Conservation (phyloP, 495 filamentous ascomycete genomes). For the Poronia punctata region DNA sequence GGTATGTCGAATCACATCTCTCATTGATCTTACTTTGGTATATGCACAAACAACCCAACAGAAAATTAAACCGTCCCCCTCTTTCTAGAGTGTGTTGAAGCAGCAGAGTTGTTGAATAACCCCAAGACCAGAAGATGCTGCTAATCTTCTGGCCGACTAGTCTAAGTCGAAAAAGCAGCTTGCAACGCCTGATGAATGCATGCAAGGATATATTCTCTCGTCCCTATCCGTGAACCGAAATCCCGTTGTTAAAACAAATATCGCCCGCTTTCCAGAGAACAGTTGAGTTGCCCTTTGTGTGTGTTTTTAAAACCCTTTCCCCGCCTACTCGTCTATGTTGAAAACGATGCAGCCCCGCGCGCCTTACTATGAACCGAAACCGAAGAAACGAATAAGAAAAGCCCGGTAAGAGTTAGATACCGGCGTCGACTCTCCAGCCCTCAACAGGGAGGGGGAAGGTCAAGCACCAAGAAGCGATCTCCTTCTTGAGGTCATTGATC, state of each 20-base stretch:
- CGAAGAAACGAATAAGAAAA: conserved; percentile 5
- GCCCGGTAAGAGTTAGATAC: conserved; percentile 37
- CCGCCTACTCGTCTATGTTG: conserved; percentile 20
- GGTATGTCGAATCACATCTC: too few relatives aligned
- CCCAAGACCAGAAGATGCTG: conserved; percentile 7
- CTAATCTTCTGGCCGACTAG: conserved; percentile 4
- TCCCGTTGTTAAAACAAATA: conserved; percentile 3
- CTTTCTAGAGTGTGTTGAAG: conserved; percentile 10
- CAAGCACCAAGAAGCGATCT: conserved; percentile 81
- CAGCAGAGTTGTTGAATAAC: conserved; percentile 13
- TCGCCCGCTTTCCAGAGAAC: conserved; percentile 21
- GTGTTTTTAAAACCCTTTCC: too few relatives aligned
- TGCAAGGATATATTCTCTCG: conserved; percentile 23
- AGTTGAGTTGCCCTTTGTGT: conserved; percentile 28
- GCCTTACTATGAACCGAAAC: conserved; percentile 9
- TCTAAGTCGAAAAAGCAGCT: conserved; percentile 14
- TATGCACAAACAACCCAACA: conserved; percentile 3
- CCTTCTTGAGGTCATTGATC: conserved; percentile 77
- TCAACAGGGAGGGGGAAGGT: conserved; percentile 89
- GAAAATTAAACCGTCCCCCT: not conserved
- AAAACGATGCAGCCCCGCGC: conserved; percentile 16
- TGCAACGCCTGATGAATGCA: conserved; percentile 34
- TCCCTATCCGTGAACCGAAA: conserved; percentile 17
- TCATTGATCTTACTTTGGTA: not conserved
- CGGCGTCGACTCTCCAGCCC: conserved; percentile 49